Conservation (phyloP, 345 rosid species). For the Passiflora organensis region DNA sequence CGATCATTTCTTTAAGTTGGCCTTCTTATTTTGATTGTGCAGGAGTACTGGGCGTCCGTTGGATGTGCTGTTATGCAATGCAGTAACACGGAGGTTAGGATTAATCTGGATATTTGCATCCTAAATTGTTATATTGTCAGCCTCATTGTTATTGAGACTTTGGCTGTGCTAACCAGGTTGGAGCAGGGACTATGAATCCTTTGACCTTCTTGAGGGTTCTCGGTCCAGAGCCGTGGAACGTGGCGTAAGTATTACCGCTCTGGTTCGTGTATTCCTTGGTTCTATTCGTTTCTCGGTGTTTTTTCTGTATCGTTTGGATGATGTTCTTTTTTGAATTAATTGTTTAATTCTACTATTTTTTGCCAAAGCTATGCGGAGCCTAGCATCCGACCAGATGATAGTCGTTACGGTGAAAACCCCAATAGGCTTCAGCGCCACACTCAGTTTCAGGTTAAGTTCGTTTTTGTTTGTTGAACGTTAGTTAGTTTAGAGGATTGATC, state of each 20-base stretch:
- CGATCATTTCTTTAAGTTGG: not conserved
- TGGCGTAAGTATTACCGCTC: conserved; percentile 50
- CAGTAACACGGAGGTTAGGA: conserved; percentile 85
- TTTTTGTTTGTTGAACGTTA: not conserved
- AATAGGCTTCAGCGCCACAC: conserved; percentile 95
- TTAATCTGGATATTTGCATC: not conserved
- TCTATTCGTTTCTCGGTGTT: too few relatives aligned
- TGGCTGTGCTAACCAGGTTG: conserved; percentile 49
- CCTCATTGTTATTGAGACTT: not conserved
- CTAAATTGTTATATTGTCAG: not conserved
- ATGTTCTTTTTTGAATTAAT: too few relatives aligned
- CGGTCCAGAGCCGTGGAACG: conserved; percentile 98
- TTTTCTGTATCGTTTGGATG: too few relatives aligned
- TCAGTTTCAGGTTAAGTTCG: conserved; percentile 70
- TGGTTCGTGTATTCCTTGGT: too few relatives aligned
- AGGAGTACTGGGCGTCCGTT: conserved; percentile 98
- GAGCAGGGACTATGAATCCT: conserved; percentile 99
- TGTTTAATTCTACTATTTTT: too few relatives aligned
- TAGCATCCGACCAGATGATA: conserved; percentile 93
- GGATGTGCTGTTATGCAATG: conserved; percentile 98
- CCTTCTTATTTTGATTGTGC: not conserved
- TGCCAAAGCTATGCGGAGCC: conserved; percentile 94
- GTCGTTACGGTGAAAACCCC: conserved; percentile 95
- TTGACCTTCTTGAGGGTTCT: conserved; percentile 85
- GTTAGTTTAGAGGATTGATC: not conserved